phyloP scores from a whole-genome alignment of 805 yeast species.

The Danielozyma ontarioensis region DNA sequence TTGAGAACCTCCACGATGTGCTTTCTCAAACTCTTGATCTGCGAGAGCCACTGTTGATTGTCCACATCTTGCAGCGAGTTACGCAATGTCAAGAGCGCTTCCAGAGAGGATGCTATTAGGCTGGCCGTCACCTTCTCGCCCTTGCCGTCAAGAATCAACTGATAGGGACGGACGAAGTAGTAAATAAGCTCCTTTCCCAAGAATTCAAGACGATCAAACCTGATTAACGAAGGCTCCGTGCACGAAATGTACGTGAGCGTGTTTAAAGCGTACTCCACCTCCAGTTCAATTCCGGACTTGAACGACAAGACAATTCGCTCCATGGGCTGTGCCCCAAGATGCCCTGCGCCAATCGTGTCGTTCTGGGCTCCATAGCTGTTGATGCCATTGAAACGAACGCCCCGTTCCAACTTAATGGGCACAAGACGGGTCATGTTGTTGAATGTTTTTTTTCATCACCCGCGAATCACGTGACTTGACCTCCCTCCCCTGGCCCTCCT shows the following conservation, averaged over 20 bases:
- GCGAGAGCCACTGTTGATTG: constrained; percentile 73
- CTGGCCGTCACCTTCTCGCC: constrained; percentile 11
- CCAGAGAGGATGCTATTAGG: constrained; percentile 24
- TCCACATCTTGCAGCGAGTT: constrained; percentile 80
- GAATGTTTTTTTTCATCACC: not conserved
- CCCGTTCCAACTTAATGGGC: constrained; percentile 10
- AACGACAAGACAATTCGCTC: constrained; percentile 69
- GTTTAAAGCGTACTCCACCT: constrained; percentile 67
- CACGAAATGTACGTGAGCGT: constrained; percentile 47
- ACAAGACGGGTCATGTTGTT: constrained; percentile 9
- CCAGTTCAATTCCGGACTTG: constrained; percentile 56
- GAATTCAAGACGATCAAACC: constrained; percentile 38
- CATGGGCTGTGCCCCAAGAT: constrained; percentile 58
- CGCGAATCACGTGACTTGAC: not conserved
- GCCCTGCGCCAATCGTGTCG: constrained; percentile 18
- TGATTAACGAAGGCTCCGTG: constrained; percentile 45
- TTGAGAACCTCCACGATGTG: constrained; percentile 43
- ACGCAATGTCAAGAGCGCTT: constrained; percentile 63
- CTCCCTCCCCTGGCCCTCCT: not conserved
- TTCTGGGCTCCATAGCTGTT: constrained; percentile 10
- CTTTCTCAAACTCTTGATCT: constrained; percentile 42
- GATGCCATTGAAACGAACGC: not conserved
- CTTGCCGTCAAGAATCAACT: constrained; percentile 14
- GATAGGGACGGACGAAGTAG: constrained; percentile 32
- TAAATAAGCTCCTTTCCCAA: constrained; percentile 38